These are phyloP conservation scores for Penicillium taxi DNA, from an alignment of 495 filamentous ascomycete species.

Conservation along the genomic window DNA sequence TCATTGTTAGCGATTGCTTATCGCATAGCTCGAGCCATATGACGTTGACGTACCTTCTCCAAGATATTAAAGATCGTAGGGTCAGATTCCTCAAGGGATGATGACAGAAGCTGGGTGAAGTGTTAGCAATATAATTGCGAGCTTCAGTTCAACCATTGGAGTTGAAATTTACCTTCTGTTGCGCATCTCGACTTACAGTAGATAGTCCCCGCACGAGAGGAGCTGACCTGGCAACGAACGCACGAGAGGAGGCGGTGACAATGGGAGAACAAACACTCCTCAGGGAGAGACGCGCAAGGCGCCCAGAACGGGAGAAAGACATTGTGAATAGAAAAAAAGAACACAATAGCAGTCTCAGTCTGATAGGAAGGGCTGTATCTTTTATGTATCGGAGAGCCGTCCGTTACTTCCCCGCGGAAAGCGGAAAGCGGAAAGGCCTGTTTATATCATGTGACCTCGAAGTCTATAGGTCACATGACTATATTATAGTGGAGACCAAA, in stretches of 20 bases:
- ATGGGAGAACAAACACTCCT: slow-evolving; percentile 22
- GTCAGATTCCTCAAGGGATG: slow-evolving; percentile 75
- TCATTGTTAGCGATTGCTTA: slow-evolving; percentile 9
- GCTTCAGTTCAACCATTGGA: slow-evolving; percentile 4
- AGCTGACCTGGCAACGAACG: slow-evolving; percentile 13
- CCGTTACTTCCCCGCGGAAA: slow-evolving; percentile 33
- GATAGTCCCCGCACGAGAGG: slow-evolving; percentile 33
- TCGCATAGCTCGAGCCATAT: background rate
- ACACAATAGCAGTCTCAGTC: slow-evolving; percentile 2
- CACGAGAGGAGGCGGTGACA: slow-evolving; percentile 15
- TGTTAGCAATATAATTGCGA: slow-evolving; percentile 4
- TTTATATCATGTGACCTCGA: too few species aligned
- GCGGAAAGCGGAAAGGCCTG: slow-evolving; percentile 32
- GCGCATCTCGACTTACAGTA: slow-evolving; percentile 32
- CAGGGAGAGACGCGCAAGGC: slow-evolving; percentile 35
- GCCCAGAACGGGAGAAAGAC: slow-evolving; percentile 37
- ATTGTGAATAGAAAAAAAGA: slow-evolving; percentile 20
- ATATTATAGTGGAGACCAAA: too few species aligned
- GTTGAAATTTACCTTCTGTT: slow-evolving; percentile 32
- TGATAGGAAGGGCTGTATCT: slow-evolving; percentile 20
- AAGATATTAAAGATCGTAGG: slow-evolving; percentile 80
- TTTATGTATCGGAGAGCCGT: slow-evolving; percentile 17
- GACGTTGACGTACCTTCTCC: slow-evolving; percentile 58
- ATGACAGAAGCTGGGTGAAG: slow-evolving; percentile 60
- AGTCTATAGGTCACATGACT: too few species aligned